Evolutionary conservation across 2,329 filamentous ascomycete species (phyloP), one percentile per base, ranked within the genome.

Genomic region (Fusarium nanum): DNA sequence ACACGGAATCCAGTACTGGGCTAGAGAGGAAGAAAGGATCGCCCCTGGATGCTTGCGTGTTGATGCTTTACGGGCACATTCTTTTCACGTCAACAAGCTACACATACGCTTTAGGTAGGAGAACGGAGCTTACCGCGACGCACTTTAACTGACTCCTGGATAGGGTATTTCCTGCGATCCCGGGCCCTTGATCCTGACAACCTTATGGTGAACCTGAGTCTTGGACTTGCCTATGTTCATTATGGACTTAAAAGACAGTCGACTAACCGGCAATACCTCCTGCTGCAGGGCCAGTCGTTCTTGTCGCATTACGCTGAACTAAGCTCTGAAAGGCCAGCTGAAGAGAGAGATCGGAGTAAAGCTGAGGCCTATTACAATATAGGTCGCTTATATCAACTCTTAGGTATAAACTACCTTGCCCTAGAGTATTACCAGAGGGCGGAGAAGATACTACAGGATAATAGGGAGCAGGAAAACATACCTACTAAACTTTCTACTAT

Each of bases 61-160:
- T 99, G 14, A 92, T 94, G 78, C 86, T 97, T 1, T 98, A 98
- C 76, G 96, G 93, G 0, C 93, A 98, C 76, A 93, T 98, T 64
- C 85, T 98, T 7, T 94, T 93, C 74, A 91, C 91, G 0, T 93
- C 93, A 5, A 93, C 91, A 52, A 93, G 91, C 72, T 97, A 96
- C 80, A 89, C 90, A 16, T 93, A 92, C 73, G 93, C 96, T 1
- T 82, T 98, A 34, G 94, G 91, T 89, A 81, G 71, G 82, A 78
- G n/a, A 5, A 27, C 6, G 18, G 3, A 18, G 32, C 20, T 28
- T 2, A 27, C 14, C 18, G 8, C 9, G 5, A 6, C 13, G 41
- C 14, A 32, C 11, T 13, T 40, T n/a, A 18, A 16, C 64, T 68
- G 22, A 71, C 18, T 7, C 49, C 46, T 13, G 23, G 12, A 28